Evolutionary conservation across 2,329 filamentous ascomycete genomes (phyloP), one percentile per base, ranked within the genome.

Genomic region (Diaporthe sp.): DNA sequence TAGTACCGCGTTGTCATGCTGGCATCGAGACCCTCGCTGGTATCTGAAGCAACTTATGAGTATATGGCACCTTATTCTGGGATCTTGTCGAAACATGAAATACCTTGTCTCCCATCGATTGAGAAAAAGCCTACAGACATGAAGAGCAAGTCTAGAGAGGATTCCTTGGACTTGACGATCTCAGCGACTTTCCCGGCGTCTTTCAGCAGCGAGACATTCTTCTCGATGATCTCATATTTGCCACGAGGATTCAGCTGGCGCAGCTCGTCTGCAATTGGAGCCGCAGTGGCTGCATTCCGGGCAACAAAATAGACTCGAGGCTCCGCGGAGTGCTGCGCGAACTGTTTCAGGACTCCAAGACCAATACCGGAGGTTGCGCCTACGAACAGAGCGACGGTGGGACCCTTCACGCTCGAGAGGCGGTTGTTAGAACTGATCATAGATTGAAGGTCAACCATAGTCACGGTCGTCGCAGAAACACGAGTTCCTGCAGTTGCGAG

Each of bases 1-100:
- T 90, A 90, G 82, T 85, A 89, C 58, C 85, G 85, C 35, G 89
- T 84, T 15, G 85, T 81, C 74, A 86, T 83, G 42, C 86, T 84
- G 39, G 83, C 81, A 74, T 90, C 86, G 22, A 91, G 82, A 22
- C 88, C 88, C 80, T 91, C 89, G 12, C 79, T 68, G 0, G 87
- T 88, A 72, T 90, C 88, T 66, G 35, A 37, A 37, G 2, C 19
- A 17, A 25, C 2, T 9, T 13, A 37, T 51, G 17, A 66, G 61
- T 51, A 66, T 10, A 51, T 51, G 44, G 7, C 2, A 66, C 3
- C 9, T n/a, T n/a, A 35, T 7, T 1, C 5, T n/a, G 10, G 1
- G 39, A 12, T 15, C 19, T 50, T 32, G 39, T 17, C 10, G 27
- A n/a, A 30, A 3, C 1, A 9, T 12, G 7, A 35, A 51, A 32